Base-by-base conservation (phyloP, 2,329 filamentous ascomycete species). In the Daldinia eschscholtzii region DNA sequence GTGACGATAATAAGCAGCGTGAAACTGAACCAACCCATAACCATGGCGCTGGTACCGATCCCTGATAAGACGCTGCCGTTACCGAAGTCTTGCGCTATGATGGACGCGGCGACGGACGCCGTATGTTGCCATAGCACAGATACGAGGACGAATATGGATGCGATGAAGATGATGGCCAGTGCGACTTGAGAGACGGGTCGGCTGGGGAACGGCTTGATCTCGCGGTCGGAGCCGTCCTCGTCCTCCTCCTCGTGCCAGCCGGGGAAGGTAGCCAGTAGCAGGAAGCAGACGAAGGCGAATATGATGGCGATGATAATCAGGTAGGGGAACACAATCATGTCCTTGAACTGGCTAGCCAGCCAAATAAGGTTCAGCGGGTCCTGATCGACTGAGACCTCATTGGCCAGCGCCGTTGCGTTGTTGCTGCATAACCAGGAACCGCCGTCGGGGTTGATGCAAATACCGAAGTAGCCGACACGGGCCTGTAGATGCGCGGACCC, bases 261-360 rank as follows among this genome's bases (percentile, higher is more conserved):
- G 1, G 96, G 96, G 83, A 98, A 99, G 37, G 96, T 98, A 61
- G 94, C 95, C 61, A 99, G 91, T 46, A 99, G 89, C 70, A 99
- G 88, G 79, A 99, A 93, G 80, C 94, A 97, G 81, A 98, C 87
- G 83, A 98, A 98, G 74, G 96, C 94, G 77, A 99, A 94, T 80
- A 99, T 93, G 78, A 98, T 94, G 78, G 96, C 96, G 77, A 99
- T 94, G 84, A 99, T 99, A 72, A 99, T 91, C 20, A 99, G 84
- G 78, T 98, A 99, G 9, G 96, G 96, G 79, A 99, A 99, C 50
- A 99, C 95, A 79, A 99, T 96, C 82, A 94, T 95, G 81, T 98
- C 94, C 81, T 98, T 98, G 84, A 99, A 99, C 73, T 97, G 97
- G 75, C 92, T 91, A 26, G 96, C 95, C 62, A 99, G 89, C 96